Evolutionary conservation across 2,329 filamentous ascomycete genomes (phyloP).

Genomic region (Paraphaeosphaeria sporulosa): DNA sequence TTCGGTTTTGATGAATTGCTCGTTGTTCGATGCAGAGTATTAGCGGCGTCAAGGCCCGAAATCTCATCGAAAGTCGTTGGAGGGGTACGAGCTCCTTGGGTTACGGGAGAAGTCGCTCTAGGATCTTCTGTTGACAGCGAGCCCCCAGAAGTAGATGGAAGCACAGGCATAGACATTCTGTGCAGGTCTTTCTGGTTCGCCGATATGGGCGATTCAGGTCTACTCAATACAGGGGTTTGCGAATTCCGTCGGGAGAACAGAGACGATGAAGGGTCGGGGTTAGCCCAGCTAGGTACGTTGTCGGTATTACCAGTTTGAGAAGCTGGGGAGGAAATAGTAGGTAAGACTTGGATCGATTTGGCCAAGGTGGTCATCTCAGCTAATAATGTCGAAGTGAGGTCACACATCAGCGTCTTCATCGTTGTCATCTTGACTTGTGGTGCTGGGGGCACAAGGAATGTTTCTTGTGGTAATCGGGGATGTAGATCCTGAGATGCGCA

Average conservation of each 20-base stretch:
- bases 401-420: conserved; percentile 56
- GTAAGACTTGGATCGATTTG: conserved; percentile 58
- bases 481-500: conserved; percentile 54
- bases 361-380: conserved; percentile 58
- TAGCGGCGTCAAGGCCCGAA: conserved; percentile 44
- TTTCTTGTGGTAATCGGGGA: conserved; percentile 65
- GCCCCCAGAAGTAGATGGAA: conserved; percentile 51
- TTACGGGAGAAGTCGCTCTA: conserved; percentile 34
- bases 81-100: conserved; percentile 41
- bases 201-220: conserved; percentile 42
- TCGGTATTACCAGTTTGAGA: conserved; percentile 39
- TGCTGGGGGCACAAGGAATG: conserved; percentile 73
- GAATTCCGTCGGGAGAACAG: conserved; percentile 42
- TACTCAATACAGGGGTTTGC: conserved; percentile 33
- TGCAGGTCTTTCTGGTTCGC: conserved; percentile 66
- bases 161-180: conserved; percentile 83
- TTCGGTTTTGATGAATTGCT: conserved; percentile 34
- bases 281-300: conserved; percentile 39
- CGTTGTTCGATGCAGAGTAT: conserved; percentile 51
- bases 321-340: conserved; percentile 68
- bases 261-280: conserved; percentile 30
- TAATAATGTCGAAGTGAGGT: conserved; percentile 54
- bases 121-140: conserved; percentile 35
- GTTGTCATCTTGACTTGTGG: conserved; percentile 77
- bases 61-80: conserved; percentile 60